phyloP scores from a whole-genome alignment of 495 filamentous ascomycete genomes.

The Trypethelium eluteriae region DNA sequence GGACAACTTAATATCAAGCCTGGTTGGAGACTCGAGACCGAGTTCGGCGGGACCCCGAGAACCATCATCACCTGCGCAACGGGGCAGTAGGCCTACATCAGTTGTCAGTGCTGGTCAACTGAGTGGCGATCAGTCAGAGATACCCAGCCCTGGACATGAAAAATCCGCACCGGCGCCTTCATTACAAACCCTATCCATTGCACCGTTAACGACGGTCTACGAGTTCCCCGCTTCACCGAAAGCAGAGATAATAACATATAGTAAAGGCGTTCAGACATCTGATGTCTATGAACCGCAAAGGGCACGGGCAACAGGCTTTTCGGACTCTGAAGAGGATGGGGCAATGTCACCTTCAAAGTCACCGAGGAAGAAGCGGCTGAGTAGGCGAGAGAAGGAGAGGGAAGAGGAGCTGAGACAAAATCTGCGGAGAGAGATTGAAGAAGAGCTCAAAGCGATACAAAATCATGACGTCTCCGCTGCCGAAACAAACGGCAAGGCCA shows the following conservation, averaged over 20 bases:
- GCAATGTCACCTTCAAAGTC: slow-evolving; percentile 17
- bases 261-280: slow-evolving; percentile 85
- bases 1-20: slow-evolving; percentile 68
- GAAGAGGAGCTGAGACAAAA: slow-evolving; percentile 85
- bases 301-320: slow-evolving; percentile 40
- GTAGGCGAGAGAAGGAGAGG: slow-evolving; percentile 64
- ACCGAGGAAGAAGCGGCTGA: slow-evolving; percentile 57
- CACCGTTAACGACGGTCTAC: slow-evolving; percentile 61
- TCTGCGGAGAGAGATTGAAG: slow-evolving; percentile 82
- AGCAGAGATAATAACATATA: slow-evolving; percentile 80
- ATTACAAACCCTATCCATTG: slow-evolving; percentile 62
- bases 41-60: slow-evolving; percentile 56
- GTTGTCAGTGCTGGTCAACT: slow-evolving; percentile 62
- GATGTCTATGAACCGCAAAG: slow-evolving; percentile 38
- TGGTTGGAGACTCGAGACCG: slow-evolving; percentile 66
- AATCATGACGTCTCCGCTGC: slow-evolving; percentile 40
- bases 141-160: slow-evolving; percentile 7
- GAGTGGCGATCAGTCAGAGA: slow-evolving; percentile 50
- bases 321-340: slow-evolving; percentile 57
- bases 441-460: slow-evolving; percentile 68
- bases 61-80: slow-evolving; percentile 51
- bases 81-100: slow-evolving; percentile 75
- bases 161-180: slow-evolving; percentile 39
- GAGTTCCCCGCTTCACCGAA: slow-evolving; percentile 53
- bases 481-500: slow-evolving; percentile 29